Conservation (phyloP, 208 protist genomes). For the Leishmania guyanensis region DNA sequence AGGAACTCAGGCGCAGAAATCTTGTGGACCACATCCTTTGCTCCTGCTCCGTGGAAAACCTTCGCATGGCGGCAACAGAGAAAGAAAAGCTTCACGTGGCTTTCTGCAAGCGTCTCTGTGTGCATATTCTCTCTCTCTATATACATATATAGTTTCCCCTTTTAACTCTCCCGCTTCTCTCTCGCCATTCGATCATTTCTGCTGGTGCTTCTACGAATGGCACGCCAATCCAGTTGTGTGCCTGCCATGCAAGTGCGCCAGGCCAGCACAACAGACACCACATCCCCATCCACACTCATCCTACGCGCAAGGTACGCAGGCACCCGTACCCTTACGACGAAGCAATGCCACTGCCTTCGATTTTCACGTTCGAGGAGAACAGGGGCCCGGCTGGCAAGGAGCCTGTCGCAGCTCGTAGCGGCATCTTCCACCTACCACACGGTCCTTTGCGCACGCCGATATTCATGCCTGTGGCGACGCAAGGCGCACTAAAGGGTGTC, state of each 20-base stretch:
- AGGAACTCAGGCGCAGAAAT: background rate
- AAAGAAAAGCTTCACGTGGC: background rate
- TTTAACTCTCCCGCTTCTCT: background rate
- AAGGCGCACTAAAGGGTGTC: slow-evolving; percentile 97
- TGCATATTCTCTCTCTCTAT: background rate
- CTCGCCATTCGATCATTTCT: background rate
- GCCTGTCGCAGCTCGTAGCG: slow-evolving; percentile 71
- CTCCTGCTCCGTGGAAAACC: background rate
- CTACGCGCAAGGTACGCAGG: background rate
- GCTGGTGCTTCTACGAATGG: background rate
- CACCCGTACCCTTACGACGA: too few species aligned
- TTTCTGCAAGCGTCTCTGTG: background rate
- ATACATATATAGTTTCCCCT: background rate
- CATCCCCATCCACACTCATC: slow-evolving; percentile 1
- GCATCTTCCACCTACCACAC: slow-evolving; percentile 92
- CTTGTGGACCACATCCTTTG: background rate
- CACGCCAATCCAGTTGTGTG: background rate
- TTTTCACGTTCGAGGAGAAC: slow-evolving; percentile 79
- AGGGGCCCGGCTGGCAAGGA: slow-evolving; percentile 42
- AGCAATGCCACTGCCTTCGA: slow-evolving; percentile 5
- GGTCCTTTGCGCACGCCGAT: slow-evolving; percentile 93
- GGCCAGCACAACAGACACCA: background rate
- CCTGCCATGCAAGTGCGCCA: background rate
- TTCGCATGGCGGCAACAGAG: background rate
- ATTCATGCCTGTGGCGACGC: slow-evolving; percentile 99